Evolutionary conservation across 768 basidiomycete species (phyloP), one percentile per base, ranked within the genome.

Genomic region (Panaeolus papilionaceus): DNA sequence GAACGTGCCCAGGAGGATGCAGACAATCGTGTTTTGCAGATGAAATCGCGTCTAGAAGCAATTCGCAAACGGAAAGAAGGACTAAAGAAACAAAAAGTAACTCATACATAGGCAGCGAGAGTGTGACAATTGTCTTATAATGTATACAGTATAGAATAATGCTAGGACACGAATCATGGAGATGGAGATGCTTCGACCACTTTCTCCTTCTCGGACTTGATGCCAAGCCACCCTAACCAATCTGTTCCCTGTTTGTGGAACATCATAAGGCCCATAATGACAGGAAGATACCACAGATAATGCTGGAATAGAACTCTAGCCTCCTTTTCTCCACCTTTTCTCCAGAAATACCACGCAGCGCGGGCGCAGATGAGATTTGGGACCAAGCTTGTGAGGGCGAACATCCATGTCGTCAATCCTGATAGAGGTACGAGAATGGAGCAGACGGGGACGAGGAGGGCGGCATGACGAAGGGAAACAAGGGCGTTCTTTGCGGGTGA

Each of bases 221-320:
- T 62, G 10, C 87, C 85, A 9, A 89, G 38, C 89, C 90, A 92
- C 54, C 86, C 79, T 28, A 83, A 71, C 94, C 93, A 95, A 70
- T 92, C 89, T 71, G 92, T 82, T 0, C 92, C 92, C 73, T 91
- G 89, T 81, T 98, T 98, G 79, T 97, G 95, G 65, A 92, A 82
- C 94, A 99, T 95, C 93, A 96, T 95, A 71, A 99, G 81, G 2
- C 89, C 95, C 69, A 99, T 83, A 6, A 98, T 82, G 6, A 92
- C 91, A 0, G 97, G 97, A 47, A 99, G 76, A 80, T 96, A 96
- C 92, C 95, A 95, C 70, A 99, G 76, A 75, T 90, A 90, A 66
- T 92, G 87, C 71, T 91, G 90, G 73, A 94, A 99, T 20, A 95
- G 79, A 45, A 80, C 80, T 68, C 91, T 86, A 0, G 98, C 97